A percentile compares a stretch with the other conserved stretches of the same genome.
Evolutionary conservation across 1,284 basidiomycete genomes (phyloP).

Genomic region (Thecaphora frezii): DNA sequence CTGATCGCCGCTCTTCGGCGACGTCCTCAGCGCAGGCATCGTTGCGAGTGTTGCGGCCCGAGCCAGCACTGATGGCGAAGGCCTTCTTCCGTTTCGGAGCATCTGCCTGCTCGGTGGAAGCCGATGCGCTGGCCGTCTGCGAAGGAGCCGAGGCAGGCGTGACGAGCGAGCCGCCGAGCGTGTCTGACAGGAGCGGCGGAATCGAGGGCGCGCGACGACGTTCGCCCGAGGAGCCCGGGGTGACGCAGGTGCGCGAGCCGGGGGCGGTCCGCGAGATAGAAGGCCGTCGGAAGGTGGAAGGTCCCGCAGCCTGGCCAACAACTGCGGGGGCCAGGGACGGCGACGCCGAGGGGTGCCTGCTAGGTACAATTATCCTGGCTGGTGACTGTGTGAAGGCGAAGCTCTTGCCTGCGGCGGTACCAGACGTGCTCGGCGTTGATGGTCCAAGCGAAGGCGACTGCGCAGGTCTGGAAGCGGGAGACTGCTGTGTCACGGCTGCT

Average conservation of each 20-base stretch:
- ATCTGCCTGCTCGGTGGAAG: not conserved
- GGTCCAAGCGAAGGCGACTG: conserved; percentile 13
- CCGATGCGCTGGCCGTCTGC: not conserved
- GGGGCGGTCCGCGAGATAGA: conserved; percentile 26
- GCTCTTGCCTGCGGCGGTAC: conserved; percentile 10
- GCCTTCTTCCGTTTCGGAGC: not conserved
- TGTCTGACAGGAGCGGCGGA: not conserved
- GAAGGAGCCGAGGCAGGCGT: not conserved
- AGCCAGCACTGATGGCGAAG: not conserved
- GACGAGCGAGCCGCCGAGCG: not conserved
- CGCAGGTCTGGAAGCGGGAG: conserved; percentile 2
- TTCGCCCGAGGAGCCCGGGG: conserved; percentile 3
- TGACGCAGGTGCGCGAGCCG: conserved; percentile 25
- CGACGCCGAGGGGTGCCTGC: no score
- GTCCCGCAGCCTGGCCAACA: not conserved
- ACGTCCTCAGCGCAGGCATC: no score
- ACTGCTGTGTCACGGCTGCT: not conserved
- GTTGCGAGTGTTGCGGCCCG: not conserved
- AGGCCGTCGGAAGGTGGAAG: conserved; percentile 16
- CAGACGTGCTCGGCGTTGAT: not conserved
- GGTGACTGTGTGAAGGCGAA: conserved; percentile 28
- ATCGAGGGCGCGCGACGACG: not conserved
- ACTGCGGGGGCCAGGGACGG: no score
- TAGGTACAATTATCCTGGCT: conserved; percentile 3
- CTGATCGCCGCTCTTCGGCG: not conserved